Base-by-base conservation (phyloP, 2,329 filamentous ascomycete species). In the Colletotrichum tanaceti region DNA sequence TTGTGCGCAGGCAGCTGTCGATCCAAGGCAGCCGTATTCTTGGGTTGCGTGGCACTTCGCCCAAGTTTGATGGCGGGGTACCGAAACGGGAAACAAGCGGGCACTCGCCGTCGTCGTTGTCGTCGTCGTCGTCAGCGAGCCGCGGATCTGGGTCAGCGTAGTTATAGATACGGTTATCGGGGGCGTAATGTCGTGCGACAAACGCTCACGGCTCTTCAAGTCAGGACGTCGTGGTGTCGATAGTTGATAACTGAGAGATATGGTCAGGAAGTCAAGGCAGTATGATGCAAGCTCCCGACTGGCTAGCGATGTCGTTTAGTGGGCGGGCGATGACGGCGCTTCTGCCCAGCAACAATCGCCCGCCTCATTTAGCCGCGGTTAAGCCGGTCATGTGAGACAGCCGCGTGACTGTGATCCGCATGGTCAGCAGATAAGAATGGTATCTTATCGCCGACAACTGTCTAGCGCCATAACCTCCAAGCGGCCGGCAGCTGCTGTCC, bases 21-120 rank as follows among this genome's bases (percentile, higher is more conserved):
- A 5, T 61, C 32, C 50, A 52, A 69, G 66, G 66, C 66, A 69
- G 66, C 55, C 55, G 66, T 66, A 18, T 52, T 66, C 47, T 58
- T 39, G 58, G 66, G 59, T 68, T 70, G 67, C 67, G 67, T 70
- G 67, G 67, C 67, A 57, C 63, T 62, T 32, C 64, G 39, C 58
- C 58, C 52, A 70, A 63, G 67, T 70, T 70, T 70, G 67, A 70
- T 70, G 67, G 67, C 64, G 67, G 67, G 67, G 67, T 70, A 58
- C 67, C 63, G 58, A 70, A 63, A 70, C 58, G 47, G 58, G 46
- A 67, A 54, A 47, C 63, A 63, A 63, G 53, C 65, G 58, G 62
- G 57, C 55, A 66, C 62, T 41, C 46, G 61, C 35, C 57, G 62
- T 69, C 28, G 49, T 57, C 20, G 28, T 32, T 32, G 7, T 32